These are phyloP conservation scores for Annulohypoxylon moriforme DNA, from an alignment of 495 filamentous ascomycete genomes.

Conservation along the genomic window DNA sequence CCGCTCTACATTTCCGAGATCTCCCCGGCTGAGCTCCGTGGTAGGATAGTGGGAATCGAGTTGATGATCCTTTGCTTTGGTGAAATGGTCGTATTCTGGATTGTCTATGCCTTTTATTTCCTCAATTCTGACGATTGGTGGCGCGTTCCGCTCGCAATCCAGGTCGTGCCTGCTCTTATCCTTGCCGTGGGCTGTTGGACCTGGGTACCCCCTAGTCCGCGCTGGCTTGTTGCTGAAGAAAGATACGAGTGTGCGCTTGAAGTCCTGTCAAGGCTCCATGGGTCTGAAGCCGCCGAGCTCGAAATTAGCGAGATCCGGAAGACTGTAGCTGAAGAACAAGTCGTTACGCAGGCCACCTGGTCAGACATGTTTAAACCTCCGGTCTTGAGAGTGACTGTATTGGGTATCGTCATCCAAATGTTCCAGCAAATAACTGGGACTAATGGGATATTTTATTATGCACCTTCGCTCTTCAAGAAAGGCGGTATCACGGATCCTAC, in stretches of 20 bases:
- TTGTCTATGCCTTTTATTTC: constrained; percentile 63
- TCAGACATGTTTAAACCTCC: constrained; percentile 47
- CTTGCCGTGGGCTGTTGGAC: constrained; percentile 59
- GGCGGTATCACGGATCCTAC: constrained; percentile 45
- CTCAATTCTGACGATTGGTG: constrained; percentile 58
- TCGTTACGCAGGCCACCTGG: constrained; percentile 35
- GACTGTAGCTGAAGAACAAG: constrained; percentile 46
- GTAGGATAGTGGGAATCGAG: constrained; percentile 59
- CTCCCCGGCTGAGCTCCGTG: constrained; percentile 60
- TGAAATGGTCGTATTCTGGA: constrained; percentile 58
- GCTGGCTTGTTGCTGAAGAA: constrained; percentile 64
- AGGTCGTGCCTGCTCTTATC: constrained; percentile 56
- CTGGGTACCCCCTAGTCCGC: constrained; percentile 67
- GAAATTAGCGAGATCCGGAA: constrained; percentile 57
- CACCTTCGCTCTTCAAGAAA: constrained; percentile 43
- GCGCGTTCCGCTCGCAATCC: constrained; percentile 67
- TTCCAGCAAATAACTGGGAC: constrained; percentile 46
- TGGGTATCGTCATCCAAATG: constrained; percentile 40
- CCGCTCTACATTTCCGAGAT: constrained; percentile 66
- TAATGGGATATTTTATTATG: constrained; percentile 44
- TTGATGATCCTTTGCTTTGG: constrained; percentile 57
- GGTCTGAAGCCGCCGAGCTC: constrained; percentile 44
- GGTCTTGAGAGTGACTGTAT: constrained; percentile 43
- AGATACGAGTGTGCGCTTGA: constrained; percentile 59
- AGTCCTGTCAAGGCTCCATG: constrained; percentile 64